Conservation (phyloP, 2,329 filamentous ascomycete species). For the Exophiala oligosperma region DNA sequence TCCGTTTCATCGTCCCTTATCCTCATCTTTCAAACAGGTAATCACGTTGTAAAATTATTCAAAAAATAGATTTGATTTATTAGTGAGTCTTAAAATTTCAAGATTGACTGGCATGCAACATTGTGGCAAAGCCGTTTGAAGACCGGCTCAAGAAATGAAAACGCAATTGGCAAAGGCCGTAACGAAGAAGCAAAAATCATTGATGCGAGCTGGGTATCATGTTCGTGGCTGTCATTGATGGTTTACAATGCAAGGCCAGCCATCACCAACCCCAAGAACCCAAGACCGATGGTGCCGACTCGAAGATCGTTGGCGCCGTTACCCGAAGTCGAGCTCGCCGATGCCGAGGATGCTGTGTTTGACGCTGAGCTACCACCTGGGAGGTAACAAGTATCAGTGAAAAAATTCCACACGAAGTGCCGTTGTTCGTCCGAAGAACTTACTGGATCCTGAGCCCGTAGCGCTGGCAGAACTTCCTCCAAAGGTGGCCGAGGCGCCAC, state of each 20-base stretch:
- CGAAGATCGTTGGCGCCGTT: constrained; percentile 18
- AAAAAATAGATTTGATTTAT: too few species aligned
- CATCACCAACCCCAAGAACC: constrained; percentile 26
- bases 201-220: neutral
- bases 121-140: neutral
- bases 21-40: too few species aligned
- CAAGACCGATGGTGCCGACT: constrained; percentile 19
- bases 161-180: neutral
- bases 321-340: constrained; percentile 7
- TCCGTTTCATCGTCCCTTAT: too few species aligned
- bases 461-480: constrained; percentile 25
- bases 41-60: too few species aligned
- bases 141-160: neutral
- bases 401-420: too few species aligned
- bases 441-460: constrained; percentile 21
- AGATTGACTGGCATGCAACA: too few species aligned
- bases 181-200: neutral
- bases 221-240: neutral
- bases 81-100: too few species aligned
- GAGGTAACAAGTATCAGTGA: neutral
- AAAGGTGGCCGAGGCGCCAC: constrained; percentile 25
- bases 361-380: constrained; percentile 9
- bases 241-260: constrained; percentile 26
- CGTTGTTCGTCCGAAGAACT: neutral
- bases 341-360: constrained; percentile 18